A percentile compares a stretch with the other conserved stretches of the same genome.
Conservation (phyloP, 2,329 filamentous ascomycete species). For the Exserohilum turcica region DNA sequence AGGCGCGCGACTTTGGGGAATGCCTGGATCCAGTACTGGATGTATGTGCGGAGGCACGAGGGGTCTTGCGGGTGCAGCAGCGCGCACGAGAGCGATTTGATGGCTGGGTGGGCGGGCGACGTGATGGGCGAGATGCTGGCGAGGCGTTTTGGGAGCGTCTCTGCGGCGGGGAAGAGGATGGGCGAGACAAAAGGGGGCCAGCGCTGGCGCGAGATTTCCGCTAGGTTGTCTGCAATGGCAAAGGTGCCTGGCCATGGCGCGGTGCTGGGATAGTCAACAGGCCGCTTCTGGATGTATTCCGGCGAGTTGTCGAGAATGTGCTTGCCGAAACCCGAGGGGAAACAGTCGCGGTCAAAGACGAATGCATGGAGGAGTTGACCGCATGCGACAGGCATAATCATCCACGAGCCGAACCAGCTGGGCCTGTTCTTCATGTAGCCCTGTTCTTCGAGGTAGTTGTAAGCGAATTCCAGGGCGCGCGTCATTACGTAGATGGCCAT, state of each 20-base stretch:
- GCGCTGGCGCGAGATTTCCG: slow-evolving; percentile 76
- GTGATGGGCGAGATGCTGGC: slow-evolving; percentile 75
- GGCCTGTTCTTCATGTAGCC: slow-evolving; percentile 69
- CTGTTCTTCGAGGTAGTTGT: slow-evolving; percentile 79
- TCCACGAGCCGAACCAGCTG: slow-evolving; percentile 63
- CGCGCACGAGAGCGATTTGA: slow-evolving; percentile 84
- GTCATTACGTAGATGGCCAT: slow-evolving; percentile 82
- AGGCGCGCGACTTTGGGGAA: slow-evolving; percentile 80
- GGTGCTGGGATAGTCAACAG: slow-evolving; percentile 67
- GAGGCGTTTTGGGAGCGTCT: slow-evolving; percentile 69
- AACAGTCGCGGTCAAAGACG: slow-evolving; percentile 59
- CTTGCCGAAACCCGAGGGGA: slow-evolving; percentile 62
- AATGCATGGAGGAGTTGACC: slow-evolving; percentile 58
- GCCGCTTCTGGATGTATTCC: slow-evolving; percentile 77
- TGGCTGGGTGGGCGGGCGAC: slow-evolving; percentile 82
- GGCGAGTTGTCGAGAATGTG: slow-evolving; percentile 74
- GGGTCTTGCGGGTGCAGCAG: slow-evolving; percentile 86
- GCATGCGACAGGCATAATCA: slow-evolving; percentile 56
- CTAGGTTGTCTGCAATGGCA: slow-evolving; percentile 80
- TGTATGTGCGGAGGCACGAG: slow-evolving; percentile 83
- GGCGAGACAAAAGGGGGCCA: slow-evolving; percentile 91
- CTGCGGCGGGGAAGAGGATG: slow-evolving; percentile 76
- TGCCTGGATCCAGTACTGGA: slow-evolving; percentile 83
- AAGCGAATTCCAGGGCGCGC: slow-evolving; percentile 81
- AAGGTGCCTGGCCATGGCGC: slow-evolving; percentile 76